Conservation (phyloP, 208 protist species). For the Leishmania mexicana region DNA sequence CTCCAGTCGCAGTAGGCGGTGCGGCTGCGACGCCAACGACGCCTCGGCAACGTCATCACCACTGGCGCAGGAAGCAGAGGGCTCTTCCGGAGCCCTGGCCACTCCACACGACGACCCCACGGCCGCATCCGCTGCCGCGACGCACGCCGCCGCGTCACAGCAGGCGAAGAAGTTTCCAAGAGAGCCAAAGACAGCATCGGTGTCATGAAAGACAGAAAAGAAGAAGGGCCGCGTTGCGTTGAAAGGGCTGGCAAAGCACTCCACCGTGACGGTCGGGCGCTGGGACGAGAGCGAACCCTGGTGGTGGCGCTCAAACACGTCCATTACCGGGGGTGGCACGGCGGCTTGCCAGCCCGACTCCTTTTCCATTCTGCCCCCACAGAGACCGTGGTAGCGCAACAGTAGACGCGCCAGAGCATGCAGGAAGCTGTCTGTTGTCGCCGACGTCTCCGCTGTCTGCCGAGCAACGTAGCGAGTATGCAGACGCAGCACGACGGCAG, state of each 20-base stretch:
- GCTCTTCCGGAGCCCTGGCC: not conserved
- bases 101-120: not conserved
- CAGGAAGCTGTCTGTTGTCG: constrained; percentile 11
- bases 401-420: constrained; percentile 30
- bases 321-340: constrained; percentile 34
- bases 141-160: constrained; percentile 6
- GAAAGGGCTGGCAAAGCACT: constrained; percentile 57
- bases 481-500: constrained; percentile 7
- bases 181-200: constrained; percentile 44
- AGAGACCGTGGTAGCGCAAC: constrained; percentile 43
- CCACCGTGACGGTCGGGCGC: constrained; percentile 10
- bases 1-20: constrained; percentile 28
- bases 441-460: not conserved
- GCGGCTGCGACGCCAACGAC: not conserved
- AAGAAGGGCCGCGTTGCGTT: constrained; percentile 40
- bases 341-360: constrained; percentile 49
- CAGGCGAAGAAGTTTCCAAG: constrained; percentile 48
- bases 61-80: not conserved
- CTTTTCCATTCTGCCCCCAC: constrained; percentile 27
- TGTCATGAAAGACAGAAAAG: constrained; percentile 48
- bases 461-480: constrained; percentile 7
- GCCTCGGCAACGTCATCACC: not conserved
- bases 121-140: constrained; percentile 3
- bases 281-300: not conserved
- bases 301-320: constrained; percentile 20